Evolutionary conservation across 2,329 filamentous ascomycete species (phyloP).

Genomic region (Xylaria sp.): DNA sequence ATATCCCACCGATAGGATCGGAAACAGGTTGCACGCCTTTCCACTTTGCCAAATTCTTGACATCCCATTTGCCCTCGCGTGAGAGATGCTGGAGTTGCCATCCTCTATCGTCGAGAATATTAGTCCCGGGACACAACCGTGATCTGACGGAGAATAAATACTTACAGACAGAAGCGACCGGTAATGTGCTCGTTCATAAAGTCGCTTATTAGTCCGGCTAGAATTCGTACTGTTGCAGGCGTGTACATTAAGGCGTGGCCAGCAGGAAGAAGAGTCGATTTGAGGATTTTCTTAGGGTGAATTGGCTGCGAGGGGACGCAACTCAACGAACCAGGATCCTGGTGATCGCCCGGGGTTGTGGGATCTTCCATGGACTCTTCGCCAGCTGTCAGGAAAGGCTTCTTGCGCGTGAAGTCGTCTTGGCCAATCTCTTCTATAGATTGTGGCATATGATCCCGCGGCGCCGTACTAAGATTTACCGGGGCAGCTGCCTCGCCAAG

Average conservation of each 20-base stretch:
- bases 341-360: slow-evolving; percentile 56
- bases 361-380: slow-evolving; percentile 45
- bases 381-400: slow-evolving; percentile 29
- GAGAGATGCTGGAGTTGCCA: slow-evolving; percentile 93
- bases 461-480: slow-evolving; percentile 45
- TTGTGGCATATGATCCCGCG: slow-evolving; percentile 42
- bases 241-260: slow-evolving; percentile 88
- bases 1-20: slow-evolving; percentile 75
- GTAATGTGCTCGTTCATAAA: slow-evolving; percentile 81
- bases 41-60: slow-evolving; percentile 96
- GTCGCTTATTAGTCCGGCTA: slow-evolving; percentile 81
- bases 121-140: neutral
- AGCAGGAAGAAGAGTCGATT: slow-evolving; percentile 71
- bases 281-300: slow-evolving; percentile 62
- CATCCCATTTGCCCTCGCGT: slow-evolving; percentile 94
- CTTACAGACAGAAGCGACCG: slow-evolving; percentile 70
- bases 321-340: slow-evolving; percentile 38
- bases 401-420: slow-evolving; percentile 45
- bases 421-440: slow-evolving; percentile 47
- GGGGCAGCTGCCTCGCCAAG: slow-evolving; percentile 58
- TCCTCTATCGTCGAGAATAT: slow-evolving; percentile 48
- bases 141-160: neutral
- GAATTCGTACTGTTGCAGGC: slow-evolving; percentile 72
- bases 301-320: slow-evolving; percentile 54
- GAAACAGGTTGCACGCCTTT: slow-evolving; percentile 79